Conservation (phyloP, 306 rosid species). For the Cucumis melo region DNA sequence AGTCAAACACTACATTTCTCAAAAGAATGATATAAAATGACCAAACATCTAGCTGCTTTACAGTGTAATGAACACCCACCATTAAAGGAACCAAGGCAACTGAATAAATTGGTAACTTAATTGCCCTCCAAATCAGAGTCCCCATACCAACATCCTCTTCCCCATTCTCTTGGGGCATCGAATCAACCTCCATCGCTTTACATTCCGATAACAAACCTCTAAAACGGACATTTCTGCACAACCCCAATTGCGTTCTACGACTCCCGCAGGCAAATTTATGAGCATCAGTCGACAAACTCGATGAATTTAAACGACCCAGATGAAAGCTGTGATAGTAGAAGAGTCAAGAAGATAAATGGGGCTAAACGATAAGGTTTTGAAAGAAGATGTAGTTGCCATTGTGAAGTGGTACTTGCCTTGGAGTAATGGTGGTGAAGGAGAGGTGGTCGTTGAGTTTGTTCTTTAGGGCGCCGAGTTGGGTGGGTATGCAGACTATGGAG, state of each 20-base stretch:
- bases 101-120: constrained; percentile 74
- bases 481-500: neutral
- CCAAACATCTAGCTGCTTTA: neutral
- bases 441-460: neutral
- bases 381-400: neutral
- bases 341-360: neutral
- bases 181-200: constrained; percentile 9
- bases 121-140: constrained; percentile 73
- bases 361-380: neutral
- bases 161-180: constrained; percentile 11
- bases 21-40: neutral
- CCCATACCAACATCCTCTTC: constrained; percentile 28
- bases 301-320: neutral
- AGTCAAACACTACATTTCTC: neutral
- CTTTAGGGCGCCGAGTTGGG: neutral
- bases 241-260: neutral
- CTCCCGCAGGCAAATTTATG: neutral
- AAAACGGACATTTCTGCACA: neutral
- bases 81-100: constrained; percentile 87
- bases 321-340: neutral
- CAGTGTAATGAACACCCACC: constrained; percentile 25
- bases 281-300: neutral
- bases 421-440: neutral
- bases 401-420: neutral
- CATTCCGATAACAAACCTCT: neutral